These are phyloP conservation scores for Hypoxylon fragiforme DNA, from an alignment of 495 filamentous ascomycete species.

Conservation along the genomic window DNA sequence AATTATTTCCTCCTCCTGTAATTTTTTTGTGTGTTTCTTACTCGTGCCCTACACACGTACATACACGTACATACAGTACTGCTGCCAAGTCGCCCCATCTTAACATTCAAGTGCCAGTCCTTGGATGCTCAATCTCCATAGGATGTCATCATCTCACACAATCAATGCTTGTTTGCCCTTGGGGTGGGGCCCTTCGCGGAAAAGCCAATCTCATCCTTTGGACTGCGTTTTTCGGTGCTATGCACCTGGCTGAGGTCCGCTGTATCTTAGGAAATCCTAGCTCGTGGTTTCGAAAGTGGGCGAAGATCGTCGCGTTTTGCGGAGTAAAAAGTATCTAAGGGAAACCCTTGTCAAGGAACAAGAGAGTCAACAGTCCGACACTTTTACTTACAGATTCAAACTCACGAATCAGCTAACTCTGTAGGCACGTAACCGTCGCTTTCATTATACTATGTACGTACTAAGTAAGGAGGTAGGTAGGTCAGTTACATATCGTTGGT, in stretches of 20 bases:
- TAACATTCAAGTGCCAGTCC: too few species aligned
- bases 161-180: constrained; percentile 29
- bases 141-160: constrained; percentile 24
- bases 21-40: not conserved
- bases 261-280: constrained; percentile 22
- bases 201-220: constrained; percentile 33
- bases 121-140: too few species aligned
- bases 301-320: constrained; percentile 32
- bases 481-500: too few species aligned
- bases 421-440: too few species aligned
- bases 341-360: too few species aligned
- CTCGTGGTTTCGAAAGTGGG: constrained; percentile 17
- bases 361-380: too few species aligned
- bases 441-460: too few species aligned
- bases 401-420: too few species aligned
- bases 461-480: too few species aligned
- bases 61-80: not conserved
- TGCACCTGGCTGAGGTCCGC: constrained; percentile 8
- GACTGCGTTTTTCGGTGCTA: constrained; percentile 28
- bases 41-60: not conserved
- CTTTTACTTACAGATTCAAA: too few species aligned
- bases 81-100: too few species aligned
- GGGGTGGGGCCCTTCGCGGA: not conserved
- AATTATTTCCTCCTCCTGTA: too few species aligned
- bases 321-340: constrained; percentile 31